A percentile compares a stretch with the other conserved stretches of the same genome.
Evolutionary conservation across 2,329 filamentous ascomycete genomes (phyloP).

Genomic region (Aspergillus sp.): DNA sequence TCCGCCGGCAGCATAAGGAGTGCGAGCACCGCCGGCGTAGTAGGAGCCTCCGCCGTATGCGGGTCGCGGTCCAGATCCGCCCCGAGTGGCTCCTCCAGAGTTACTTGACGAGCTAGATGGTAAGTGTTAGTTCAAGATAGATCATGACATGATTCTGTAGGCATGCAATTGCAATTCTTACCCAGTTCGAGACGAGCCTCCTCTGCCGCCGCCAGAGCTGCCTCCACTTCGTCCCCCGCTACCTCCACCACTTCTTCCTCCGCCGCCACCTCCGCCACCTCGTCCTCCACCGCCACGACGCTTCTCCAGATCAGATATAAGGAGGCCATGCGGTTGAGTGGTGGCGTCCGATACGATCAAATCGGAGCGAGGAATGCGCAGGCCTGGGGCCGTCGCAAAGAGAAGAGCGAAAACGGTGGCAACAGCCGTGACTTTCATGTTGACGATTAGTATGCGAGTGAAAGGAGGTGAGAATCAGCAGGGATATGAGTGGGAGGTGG

Average conservation of each 20-base stretch:
- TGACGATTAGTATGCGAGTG: neutral
- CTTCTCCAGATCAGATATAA: conserved; percentile 42
- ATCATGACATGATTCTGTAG: neutral
- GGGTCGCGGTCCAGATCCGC: conserved; percentile 44
- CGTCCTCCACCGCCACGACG: conserved; percentile 51
- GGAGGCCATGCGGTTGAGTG: conserved; percentile 6
- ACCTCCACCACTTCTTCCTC: conserved; percentile 27
- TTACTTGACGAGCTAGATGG: conserved; percentile 24
- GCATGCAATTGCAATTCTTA: conserved; percentile 5
- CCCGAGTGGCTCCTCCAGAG: conserved; percentile 29
- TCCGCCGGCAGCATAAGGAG: conserved; percentile 50
- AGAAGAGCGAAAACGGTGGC: conserved; percentile 30
- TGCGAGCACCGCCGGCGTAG: conserved; percentile 56
- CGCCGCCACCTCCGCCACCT: conserved; percentile 29
- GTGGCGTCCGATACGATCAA: conserved; percentile 20
- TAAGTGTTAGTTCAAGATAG: neutral
- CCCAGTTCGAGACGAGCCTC: conserved; percentile 20
- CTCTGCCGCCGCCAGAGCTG: conserved; percentile 17
- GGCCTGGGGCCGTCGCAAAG: conserved; percentile 27
- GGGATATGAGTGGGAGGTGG: no score
- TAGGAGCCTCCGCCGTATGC: conserved; percentile 52
- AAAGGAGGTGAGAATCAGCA: neutral
- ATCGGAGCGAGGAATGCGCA: conserved; percentile 26
- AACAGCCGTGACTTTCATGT: conserved; percentile 32
- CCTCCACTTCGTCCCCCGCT: conserved; percentile 23